phyloP scores from a whole-genome alignment of 2,329 filamentous ascomycete species.

The Helicocarpus griseus region DNA sequence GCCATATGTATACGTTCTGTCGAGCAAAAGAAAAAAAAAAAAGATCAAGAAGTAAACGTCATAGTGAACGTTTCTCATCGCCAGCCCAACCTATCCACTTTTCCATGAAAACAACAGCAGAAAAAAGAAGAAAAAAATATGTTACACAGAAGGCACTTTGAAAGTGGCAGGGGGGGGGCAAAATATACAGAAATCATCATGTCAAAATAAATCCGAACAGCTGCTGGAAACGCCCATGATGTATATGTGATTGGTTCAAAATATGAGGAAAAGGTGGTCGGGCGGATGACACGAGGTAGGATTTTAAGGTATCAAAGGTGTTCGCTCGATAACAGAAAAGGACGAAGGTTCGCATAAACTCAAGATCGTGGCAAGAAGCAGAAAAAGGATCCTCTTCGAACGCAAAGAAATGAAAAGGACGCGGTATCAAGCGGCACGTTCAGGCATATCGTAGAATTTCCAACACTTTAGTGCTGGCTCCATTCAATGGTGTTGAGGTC shows the following conservation, averaged over 20 bases:
- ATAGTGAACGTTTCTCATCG: not conserved
- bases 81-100: slow-evolving; percentile 11
- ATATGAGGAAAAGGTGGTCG: not conserved
- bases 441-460: too few relatives aligned
- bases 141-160: not conserved
- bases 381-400: not conserved
- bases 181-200: not conserved
- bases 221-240: not conserved
- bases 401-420: not conserved
- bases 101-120: slow-evolving; percentile 14
- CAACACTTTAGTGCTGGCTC: slow-evolving; percentile 91
- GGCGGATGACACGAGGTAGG: not conserved
- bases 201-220: not conserved
- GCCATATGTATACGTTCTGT: too few relatives aligned
- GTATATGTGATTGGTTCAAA: not conserved
- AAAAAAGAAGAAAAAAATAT: slow-evolving; percentile 1
- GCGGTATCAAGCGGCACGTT: too few relatives aligned
- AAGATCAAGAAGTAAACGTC: too few relatives aligned
- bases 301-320: not conserved
- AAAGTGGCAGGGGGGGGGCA: not conserved
- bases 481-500: slow-evolving; percentile 95
- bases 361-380: not conserved
- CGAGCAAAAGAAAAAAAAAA: not conserved
- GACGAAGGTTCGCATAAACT: not conserved
- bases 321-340: not conserved